A percentile compares a stretch with the other conserved stretches of the same genome.
phyloP scores from a whole-genome alignment of 169 alveolate species.

The Eimeria tenella region DNA sequence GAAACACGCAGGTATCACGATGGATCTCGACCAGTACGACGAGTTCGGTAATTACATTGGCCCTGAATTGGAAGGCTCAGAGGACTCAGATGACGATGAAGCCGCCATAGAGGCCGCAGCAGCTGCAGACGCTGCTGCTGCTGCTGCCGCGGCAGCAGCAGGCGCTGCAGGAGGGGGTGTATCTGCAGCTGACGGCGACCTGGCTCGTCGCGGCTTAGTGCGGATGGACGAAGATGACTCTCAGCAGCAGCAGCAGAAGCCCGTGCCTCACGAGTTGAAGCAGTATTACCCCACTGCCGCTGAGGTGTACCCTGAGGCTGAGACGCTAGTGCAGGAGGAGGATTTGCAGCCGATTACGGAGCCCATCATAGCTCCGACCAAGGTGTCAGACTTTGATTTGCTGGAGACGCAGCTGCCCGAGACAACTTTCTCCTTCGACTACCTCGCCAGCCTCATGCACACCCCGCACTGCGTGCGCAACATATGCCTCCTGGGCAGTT shows the following conservation, averaged over 20 bases:
- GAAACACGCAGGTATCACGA: not conserved
- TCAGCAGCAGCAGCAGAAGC: constrained; percentile 82
- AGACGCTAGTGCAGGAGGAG: constrained; percentile 95
- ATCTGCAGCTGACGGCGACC: constrained; percentile 52
- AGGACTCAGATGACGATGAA: constrained; percentile 88
- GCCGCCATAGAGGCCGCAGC: constrained; percentile 83
- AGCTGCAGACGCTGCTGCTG: constrained; percentile 78
- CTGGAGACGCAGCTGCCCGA: constrained; percentile 91
- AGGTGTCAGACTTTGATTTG: constrained; percentile 91
- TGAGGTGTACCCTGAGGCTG: constrained; percentile 95
- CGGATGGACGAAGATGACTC: constrained; percentile 85
- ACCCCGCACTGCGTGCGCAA: constrained; percentile 96
- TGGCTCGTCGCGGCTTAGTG: constrained; percentile 79
- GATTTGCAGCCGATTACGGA: constrained; percentile 98
- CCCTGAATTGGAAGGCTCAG: constrained; percentile 88
- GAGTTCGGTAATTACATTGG: constrained; percentile 99
- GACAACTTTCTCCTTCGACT: constrained; percentile 95
- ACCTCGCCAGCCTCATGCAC: constrained; percentile 93
- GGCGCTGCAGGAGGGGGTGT: constrained; percentile 52
- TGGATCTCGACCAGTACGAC: constrained; percentile 92
- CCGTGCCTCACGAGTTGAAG: constrained; percentile 96
- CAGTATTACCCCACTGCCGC: constrained; percentile 96
- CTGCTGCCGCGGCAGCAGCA: constrained; percentile 71
- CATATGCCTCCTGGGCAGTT: constrained; percentile 97
- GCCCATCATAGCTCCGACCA: constrained; percentile 98